These are phyloP conservation scores for Vitis rotundifolia DNA, from an alignment of 164 flowering plant genomes.

Conservation along the genomic window DNA sequence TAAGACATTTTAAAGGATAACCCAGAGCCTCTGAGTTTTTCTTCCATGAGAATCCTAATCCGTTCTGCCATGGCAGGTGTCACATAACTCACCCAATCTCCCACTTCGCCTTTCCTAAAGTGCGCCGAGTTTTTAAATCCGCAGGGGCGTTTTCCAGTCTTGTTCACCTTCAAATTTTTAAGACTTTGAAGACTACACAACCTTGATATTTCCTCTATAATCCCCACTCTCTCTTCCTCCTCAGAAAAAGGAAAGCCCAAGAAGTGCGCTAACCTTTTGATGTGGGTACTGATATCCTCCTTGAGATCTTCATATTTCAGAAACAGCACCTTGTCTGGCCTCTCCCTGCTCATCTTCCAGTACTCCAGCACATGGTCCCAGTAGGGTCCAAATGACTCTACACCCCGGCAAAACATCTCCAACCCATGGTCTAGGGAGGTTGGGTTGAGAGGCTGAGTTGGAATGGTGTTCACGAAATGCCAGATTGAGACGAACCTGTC, in stretches of 20 bases:
- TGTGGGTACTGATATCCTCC: neutral
- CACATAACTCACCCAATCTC: neutral
- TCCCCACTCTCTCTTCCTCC: neutral
- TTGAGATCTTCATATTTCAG: neutral
- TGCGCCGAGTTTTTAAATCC: neutral
- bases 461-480: constrained; percentile 9
- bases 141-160: neutral
- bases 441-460: no score
- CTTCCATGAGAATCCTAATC: neutral
- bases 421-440: neutral
- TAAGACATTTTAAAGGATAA: no score
- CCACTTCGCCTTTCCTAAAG: constrained; percentile 7
- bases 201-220: neutral
- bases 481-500: constrained; percentile 20
- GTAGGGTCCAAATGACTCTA: neutral
- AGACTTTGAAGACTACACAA: neutral
- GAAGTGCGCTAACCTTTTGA: neutral
- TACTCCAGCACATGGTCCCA: constrained; percentile 10
- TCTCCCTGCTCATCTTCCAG: neutral
- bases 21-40: no score
- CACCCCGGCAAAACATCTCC: constrained; percentile 3
- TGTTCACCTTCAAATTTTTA: constrained; percentile 1
- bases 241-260: neutral
- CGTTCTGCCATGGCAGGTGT: neutral
- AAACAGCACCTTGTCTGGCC: neutral